phyloP scores from a whole-genome alignment of 2,329 filamentous ascomycete species.

The Neodidymelliopsis sp. region DNA sequence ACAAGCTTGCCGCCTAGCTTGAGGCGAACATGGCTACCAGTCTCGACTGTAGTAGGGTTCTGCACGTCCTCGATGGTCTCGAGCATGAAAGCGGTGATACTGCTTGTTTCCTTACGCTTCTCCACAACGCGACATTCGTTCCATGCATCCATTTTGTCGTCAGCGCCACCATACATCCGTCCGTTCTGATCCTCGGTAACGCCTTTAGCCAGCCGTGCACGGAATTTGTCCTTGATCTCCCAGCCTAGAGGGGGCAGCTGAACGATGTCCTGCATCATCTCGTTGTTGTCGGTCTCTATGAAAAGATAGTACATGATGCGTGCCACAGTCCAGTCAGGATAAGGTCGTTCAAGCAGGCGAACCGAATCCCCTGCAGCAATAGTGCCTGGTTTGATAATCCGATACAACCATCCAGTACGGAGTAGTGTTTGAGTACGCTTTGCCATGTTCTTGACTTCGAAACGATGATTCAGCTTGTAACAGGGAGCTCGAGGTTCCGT shows the following conservation, averaged over 20 bases:
- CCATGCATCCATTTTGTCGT: constrained; percentile 44
- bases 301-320: constrained; percentile 69
- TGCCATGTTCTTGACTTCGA: constrained; percentile 68
- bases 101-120: constrained; percentile 60
- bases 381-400: constrained; percentile 63
- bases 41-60: constrained; percentile 42
- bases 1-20: constrained; percentile 64
- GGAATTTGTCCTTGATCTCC: constrained; percentile 61
- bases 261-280: constrained; percentile 54
- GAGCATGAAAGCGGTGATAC: constrained; percentile 62
- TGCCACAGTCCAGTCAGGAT: constrained; percentile 69
- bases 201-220: constrained; percentile 59
- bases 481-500: constrained; percentile 70
- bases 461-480: constrained; percentile 74
- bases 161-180: constrained; percentile 38
- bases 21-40: constrained; percentile 65
- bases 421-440: constrained; percentile 63
- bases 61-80: constrained; percentile 53
- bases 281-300: constrained; percentile 58
- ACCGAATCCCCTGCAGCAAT: constrained; percentile 66
- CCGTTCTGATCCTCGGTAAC: constrained; percentile 39
- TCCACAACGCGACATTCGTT: constrained; percentile 55
- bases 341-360: constrained; percentile 60
- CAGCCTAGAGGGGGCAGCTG: constrained; percentile 58
- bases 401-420: constrained; percentile 72